Conservation (phyloP, 192 early-diverging fungal species). For the Globomyces pollinis-pini region DNA sequence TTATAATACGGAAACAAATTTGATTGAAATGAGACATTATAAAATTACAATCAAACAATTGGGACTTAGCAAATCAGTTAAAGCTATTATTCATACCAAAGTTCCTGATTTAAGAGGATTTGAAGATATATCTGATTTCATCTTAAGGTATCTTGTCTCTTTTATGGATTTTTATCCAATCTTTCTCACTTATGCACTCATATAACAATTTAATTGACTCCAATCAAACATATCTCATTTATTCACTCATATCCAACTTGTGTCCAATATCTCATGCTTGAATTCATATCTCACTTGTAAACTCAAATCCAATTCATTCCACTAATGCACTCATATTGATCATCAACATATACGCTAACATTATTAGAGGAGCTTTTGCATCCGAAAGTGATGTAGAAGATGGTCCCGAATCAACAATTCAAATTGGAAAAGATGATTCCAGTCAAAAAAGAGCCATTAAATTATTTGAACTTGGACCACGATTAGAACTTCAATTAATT, state of each 20-base stretch:
- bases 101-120: slow-evolving; percentile 71
- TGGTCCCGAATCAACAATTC: slow-evolving; percentile 77
- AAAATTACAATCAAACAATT: slow-evolving; percentile 76
- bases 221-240: no score
- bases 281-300: no score
- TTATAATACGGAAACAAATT: slow-evolving; percentile 72
- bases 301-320: no score
- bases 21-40: slow-evolving; percentile 93
- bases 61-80: slow-evolving; percentile 86
- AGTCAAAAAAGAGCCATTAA: slow-evolving; percentile 79
- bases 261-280: no score
- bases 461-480: slow-evolving; percentile 83
- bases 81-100: slow-evolving; percentile 66
- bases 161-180: not conserved
- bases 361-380: slow-evolving; percentile 60
- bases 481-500: slow-evolving; percentile 73
- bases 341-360: no score
- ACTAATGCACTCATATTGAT: no score
- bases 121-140: slow-evolving; percentile 89
- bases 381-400: slow-evolving; percentile 92
- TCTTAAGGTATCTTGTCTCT: slow-evolving; percentile 48
- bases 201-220: no score
- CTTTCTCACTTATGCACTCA: slow-evolving; percentile 12
- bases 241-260: no score
- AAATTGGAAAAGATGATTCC: slow-evolving; percentile 61